Evolutionary conservation across 2,329 filamentous ascomycete species (phyloP).

Genomic region (Aureobasidium sp.): DNA sequence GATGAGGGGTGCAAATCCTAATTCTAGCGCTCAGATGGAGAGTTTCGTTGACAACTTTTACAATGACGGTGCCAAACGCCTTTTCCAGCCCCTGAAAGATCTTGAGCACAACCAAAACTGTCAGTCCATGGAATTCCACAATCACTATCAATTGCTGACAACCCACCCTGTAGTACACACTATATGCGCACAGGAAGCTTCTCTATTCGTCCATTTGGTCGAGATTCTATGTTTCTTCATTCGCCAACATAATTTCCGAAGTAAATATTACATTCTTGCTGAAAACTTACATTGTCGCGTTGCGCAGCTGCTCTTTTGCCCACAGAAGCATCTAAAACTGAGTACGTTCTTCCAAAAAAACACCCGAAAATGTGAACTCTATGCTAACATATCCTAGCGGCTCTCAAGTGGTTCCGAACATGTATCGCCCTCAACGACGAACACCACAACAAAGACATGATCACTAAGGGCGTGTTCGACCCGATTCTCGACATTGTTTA

Average conservation of each 20-base stretch:
- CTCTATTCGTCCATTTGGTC: constrained; percentile 83
- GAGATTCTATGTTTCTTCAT: constrained; percentile 94
- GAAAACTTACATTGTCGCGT: constrained; percentile 72
- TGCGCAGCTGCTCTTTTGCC: constrained; percentile 69
- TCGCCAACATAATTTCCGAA: constrained; percentile 75
- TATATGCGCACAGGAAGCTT: constrained; percentile 74
- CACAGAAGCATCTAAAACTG: constrained; percentile 87
- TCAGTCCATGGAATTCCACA: background rate
- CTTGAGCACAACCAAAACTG: constrained; percentile 51
- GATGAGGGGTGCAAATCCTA: constrained; percentile 40
- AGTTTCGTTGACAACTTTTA: constrained; percentile 84
- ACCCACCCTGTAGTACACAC: constrained; percentile 26
- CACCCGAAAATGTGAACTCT: too few relatives aligned
- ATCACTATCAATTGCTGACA: background rate
- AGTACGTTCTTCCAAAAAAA: too few relatives aligned
- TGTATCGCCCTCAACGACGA: constrained; percentile 80
- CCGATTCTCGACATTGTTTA: constrained; percentile 78
- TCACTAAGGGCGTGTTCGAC: constrained; percentile 70
- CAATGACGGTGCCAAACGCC: constrained; percentile 70
- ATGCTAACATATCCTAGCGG: constrained; percentile 47
- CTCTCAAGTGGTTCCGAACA: constrained; percentile 87
- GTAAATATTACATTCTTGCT: constrained; percentile 77
- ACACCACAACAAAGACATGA: constrained; percentile 80
- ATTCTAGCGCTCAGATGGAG: constrained; percentile 62
- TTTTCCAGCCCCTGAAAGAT: constrained; percentile 80